These are phyloP conservation scores for Corchorus capsularis DNA, from an alignment of 345 rosid genomes.

Conservation along the genomic window DNA sequence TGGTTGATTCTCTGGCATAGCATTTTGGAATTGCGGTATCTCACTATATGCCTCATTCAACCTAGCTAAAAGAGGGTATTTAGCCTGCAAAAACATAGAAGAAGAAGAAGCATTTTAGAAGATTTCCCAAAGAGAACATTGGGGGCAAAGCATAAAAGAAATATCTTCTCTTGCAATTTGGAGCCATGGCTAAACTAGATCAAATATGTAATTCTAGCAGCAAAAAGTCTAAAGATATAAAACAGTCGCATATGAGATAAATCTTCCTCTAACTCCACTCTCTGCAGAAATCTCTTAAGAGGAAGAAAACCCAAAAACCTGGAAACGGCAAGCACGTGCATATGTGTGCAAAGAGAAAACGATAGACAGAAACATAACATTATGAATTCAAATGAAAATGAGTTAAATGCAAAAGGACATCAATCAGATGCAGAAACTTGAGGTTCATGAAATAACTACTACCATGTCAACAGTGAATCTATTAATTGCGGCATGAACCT, in stretches of 20 bases:
- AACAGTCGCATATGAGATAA: not conserved
- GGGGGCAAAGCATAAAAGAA: not conserved
- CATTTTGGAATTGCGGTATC: slow-evolving; percentile 43
- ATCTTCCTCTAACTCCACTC: slow-evolving; percentile 4
- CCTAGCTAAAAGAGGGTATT: slow-evolving; percentile 58
- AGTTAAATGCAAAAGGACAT: not conserved
- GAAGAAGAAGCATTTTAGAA: not conserved
- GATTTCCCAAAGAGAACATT: not conserved
- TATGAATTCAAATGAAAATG: not conserved
- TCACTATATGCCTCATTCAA: slow-evolving; percentile 57
- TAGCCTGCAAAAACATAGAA: slow-evolving; percentile 40
- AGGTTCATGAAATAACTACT: slow-evolving; percentile 18
- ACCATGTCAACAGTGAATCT: slow-evolving; percentile 79
- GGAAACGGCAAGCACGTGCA: not conserved
- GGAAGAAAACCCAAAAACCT: not conserved
- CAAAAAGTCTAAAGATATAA: not conserved
- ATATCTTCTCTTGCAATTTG: not conserved
- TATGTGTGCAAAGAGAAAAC: not conserved
- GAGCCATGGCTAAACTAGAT: not conserved
- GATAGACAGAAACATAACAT: no score
- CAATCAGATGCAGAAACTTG: slow-evolving; percentile 5
- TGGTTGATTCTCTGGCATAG: slow-evolving; percentile 40
- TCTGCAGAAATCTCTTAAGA: not conserved
- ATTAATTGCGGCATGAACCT: slow-evolving; percentile 47
- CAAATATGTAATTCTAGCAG: not conserved